Percentiles rank a stretch among this genome's conserved stretches.
Evolutionary conservation across 176 grass and related monocot genomes (phyloP).

Genomic region (Paspalum notatum): DNA sequence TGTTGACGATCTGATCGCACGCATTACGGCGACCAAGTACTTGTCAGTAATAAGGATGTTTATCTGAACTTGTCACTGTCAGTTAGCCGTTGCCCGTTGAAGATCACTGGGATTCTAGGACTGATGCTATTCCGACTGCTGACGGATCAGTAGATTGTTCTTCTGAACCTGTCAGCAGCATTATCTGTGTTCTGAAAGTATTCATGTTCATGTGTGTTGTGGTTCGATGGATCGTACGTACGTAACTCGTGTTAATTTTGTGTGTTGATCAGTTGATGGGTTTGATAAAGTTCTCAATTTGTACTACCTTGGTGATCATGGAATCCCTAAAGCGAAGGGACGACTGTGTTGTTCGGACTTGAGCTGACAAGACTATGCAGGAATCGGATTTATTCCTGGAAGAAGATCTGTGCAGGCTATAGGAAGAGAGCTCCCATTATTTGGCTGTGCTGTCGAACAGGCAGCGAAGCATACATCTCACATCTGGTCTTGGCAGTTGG

Average conservation of each 20-base stretch:
- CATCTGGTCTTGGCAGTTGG: background rate
- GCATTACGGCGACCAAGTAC: too few relatives aligned
- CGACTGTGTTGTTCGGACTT: background rate
- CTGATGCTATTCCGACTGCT: background rate
- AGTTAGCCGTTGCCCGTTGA: too few relatives aligned
- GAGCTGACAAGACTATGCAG: background rate
- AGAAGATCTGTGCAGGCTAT: background rate
- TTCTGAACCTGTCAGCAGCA: background rate
- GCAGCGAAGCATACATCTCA: background rate
- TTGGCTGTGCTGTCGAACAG: background rate
- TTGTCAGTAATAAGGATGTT: too few relatives aligned
- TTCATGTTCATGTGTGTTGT: background rate
- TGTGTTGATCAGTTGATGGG: too few relatives aligned
- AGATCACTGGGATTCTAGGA: background rate
- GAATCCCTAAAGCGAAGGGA: background rate
- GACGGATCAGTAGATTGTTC: background rate
- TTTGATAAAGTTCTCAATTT: background rate
- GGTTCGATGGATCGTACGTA: background rate
- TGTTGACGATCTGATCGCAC: background rate
- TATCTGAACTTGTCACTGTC: too few relatives aligned
- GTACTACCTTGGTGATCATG: background rate
- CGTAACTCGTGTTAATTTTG: too few relatives aligned
- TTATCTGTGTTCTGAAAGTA: background rate
- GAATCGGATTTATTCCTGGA: background rate
- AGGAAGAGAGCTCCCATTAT: background rate